phyloP scores from a whole-genome alignment of 352 stramenopile genomes.

The Phytopythium delawarense region DNA sequence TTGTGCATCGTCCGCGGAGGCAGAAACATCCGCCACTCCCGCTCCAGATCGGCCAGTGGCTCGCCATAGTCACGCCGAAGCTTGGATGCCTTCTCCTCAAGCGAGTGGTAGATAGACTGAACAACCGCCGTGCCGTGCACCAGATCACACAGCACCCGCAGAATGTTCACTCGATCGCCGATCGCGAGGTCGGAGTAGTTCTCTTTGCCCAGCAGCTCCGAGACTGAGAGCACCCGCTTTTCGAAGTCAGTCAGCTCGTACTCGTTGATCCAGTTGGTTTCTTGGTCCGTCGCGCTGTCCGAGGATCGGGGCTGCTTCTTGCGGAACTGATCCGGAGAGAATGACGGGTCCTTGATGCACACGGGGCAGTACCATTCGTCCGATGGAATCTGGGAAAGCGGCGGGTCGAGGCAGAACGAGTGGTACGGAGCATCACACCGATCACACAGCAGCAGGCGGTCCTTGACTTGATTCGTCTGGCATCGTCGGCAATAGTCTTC shows the following conservation, averaged over 20 bases:
- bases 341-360: slow-evolving; percentile 48
- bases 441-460: slow-evolving; percentile 66
- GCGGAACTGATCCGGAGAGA: slow-evolving; percentile 46
- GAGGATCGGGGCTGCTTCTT: slow-evolving; percentile 21
- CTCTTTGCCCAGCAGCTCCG: slow-evolving; percentile 66
- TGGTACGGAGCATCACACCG: slow-evolving; percentile 83
- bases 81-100: slow-evolving; percentile 65
- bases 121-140: slow-evolving; percentile 45
- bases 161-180: slow-evolving; percentile 46
- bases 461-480: slow-evolving; percentile 64
- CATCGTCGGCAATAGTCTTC: slow-evolving; percentile 80
- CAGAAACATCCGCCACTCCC: slow-evolving; percentile 54
- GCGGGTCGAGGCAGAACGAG: slow-evolving; percentile 70
- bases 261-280: slow-evolving; percentile 18
- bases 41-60: slow-evolving; percentile 53
- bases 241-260: slow-evolving; percentile 61
- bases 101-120: slow-evolving; percentile 54
- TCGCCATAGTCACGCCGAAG: slow-evolving; percentile 46
- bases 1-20: slow-evolving; percentile 36
- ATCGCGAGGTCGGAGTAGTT: slow-evolving; percentile 56
- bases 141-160: slow-evolving; percentile 65
- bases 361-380: slow-evolving; percentile 77
- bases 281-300: slow-evolving; percentile 13
- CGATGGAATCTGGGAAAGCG: slow-evolving; percentile 48
- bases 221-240: slow-evolving; percentile 48